Evolutionary conservation across 2,329 filamentous ascomycete genomes (phyloP).

Genomic region (Talaromyces sp.): DNA sequence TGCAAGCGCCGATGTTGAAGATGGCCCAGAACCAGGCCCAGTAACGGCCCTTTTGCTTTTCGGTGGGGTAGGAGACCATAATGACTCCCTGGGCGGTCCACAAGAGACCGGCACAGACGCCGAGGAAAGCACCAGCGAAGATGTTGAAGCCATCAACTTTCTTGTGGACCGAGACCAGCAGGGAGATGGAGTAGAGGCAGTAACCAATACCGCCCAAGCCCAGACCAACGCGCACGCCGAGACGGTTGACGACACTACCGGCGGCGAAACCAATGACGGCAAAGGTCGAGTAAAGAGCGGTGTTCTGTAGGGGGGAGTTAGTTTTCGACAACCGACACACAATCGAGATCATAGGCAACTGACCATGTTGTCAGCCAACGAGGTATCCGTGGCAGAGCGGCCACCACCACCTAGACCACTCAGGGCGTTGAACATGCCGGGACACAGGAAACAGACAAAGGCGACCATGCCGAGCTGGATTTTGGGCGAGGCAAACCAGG

Average conservation of each 20-base stretch:
- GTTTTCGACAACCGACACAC: background rate
- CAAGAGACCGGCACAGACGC: slow-evolving; percentile 35
- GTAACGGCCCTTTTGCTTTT: slow-evolving; percentile 72
- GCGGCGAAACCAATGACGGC: slow-evolving; percentile 55
- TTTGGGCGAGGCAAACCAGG: slow-evolving; percentile 67
- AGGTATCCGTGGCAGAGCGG: slow-evolving; percentile 39
- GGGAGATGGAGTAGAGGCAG: slow-evolving; percentile 32
- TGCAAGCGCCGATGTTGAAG: slow-evolving; percentile 79
- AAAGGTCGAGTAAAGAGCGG: slow-evolving; percentile 62
- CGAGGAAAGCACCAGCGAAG: slow-evolving; percentile 36
- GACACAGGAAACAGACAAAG: slow-evolving; percentile 63
- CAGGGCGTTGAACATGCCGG: slow-evolving; percentile 63
- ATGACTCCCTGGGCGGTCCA: slow-evolving; percentile 39
- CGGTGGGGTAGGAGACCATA: slow-evolving; percentile 70
- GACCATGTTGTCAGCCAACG: slow-evolving; percentile 50
- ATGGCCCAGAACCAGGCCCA: slow-evolving; percentile 87
- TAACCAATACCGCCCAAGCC: slow-evolving; percentile 30
- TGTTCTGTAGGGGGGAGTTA: slow-evolving; percentile 32
- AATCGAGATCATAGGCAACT: background rate
- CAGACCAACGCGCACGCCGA: slow-evolving; percentile 26
- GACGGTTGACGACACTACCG: slow-evolving; percentile 33
- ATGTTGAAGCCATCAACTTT: slow-evolving; percentile 35
- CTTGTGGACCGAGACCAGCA: slow-evolving; percentile 38
- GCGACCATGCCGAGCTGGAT: slow-evolving; percentile 65
- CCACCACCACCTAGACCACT: slow-evolving; percentile 58